Percentiles rank a stretch among this genome's conserved stretches.
These are phyloP conservation scores for Dacryopinax primogenitus DNA, from an alignment of 768 basidiomycete species.

Conservation along the genomic window DNA sequence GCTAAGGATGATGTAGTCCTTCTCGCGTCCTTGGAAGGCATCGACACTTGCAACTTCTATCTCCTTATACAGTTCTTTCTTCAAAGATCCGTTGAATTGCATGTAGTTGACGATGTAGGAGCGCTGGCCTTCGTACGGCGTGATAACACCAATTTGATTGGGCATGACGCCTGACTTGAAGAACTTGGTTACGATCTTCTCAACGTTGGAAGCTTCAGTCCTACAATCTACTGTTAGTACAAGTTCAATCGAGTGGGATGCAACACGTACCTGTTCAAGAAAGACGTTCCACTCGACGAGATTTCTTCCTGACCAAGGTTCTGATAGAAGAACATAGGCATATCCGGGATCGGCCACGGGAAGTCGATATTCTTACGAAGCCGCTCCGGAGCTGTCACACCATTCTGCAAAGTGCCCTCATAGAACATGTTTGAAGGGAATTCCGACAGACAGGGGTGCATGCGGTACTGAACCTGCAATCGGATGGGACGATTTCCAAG, in stretches of 20 bases:
- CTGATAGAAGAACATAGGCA: slow-evolving; percentile 99
- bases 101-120: slow-evolving; percentile 98
- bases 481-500: slow-evolving; percentile 94
- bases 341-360: slow-evolving; percentile 94
- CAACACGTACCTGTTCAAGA: slow-evolving; percentile 72
- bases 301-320: slow-evolving; percentile 98
- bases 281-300: slow-evolving; percentile 94
- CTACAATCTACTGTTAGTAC: slow-evolving; percentile 30
- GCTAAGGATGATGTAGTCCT: slow-evolving; percentile 97
- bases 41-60: slow-evolving; percentile 98
- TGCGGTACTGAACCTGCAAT: slow-evolving; percentile 97
- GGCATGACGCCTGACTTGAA: slow-evolving; percentile 98
- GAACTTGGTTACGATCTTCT: slow-evolving; percentile 99
- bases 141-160: slow-evolving; percentile 92
- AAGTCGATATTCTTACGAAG: slow-evolving; percentile 97
- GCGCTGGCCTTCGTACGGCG: slow-evolving; percentile 96
- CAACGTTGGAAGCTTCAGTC: slow-evolving; percentile 96
- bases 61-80: slow-evolving; percentile 99
- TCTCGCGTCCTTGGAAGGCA: slow-evolving; percentile 98
- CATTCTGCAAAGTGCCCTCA: slow-evolving; percentile 96
- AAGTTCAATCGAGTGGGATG: not conserved
- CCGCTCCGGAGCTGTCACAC: slow-evolving; percentile 95
- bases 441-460: slow-evolving; percentile 98
- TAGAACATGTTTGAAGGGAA: slow-evolving; percentile 99
- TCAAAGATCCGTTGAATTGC: slow-evolving; percentile 98